phyloP scores from a whole-genome alignment of 345 rosid genomes.

The Geranium rotundifolium region DNA sequence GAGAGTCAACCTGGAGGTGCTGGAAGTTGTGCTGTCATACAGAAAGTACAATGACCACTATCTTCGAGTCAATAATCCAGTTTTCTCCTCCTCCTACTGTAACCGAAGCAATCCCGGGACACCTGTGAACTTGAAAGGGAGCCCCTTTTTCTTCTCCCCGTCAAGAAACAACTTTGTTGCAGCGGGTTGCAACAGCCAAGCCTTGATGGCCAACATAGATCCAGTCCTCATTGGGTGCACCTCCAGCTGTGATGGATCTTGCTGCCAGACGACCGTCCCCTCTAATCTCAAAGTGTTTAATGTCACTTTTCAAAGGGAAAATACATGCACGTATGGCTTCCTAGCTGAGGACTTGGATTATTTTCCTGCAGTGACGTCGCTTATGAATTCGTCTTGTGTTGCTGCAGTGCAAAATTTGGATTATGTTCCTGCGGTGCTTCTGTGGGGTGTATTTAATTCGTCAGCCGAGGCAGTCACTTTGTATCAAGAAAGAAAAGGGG shows the following conservation, averaged over 20 bases:
- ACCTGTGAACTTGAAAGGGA: neutral
- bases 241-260: neutral
- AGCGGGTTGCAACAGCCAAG: neutral
- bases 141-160: neutral
- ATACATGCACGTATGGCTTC: neutral
- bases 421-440: neutral
- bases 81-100: too few species aligned
- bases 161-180: neutral
- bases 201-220: neutral
- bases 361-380: too few species aligned
- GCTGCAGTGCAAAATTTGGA: neutral
- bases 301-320: neutral
- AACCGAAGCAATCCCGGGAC: neutral
- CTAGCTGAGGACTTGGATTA: neutral
- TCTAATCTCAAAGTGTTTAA: neutral
- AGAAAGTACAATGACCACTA: too few species aligned
- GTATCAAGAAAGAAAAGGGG: neutral
- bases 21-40: too few species aligned
- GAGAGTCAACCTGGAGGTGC: too few species aligned
- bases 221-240: neutral
- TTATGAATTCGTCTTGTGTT: neutral
- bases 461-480: neutral
- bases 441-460: neutral
- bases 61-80: too few species aligned
- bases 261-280: neutral